Evolutionary conservation across 345 rosid genomes (phyloP).

Genomic region (Rhodomyrtus tomentosa): DNA sequence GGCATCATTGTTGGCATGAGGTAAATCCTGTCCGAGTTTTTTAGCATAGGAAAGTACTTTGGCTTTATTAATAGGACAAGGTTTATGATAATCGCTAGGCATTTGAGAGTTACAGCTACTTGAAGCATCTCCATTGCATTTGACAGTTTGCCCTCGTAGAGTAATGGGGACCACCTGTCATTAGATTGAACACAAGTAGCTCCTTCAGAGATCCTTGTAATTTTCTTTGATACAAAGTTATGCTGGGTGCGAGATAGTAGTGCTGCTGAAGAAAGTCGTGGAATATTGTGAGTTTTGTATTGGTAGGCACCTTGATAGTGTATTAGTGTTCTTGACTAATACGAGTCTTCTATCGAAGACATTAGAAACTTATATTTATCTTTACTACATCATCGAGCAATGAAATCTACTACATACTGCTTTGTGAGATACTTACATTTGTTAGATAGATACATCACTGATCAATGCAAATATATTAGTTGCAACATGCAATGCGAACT

Average conservation of each 20-base stretch:
- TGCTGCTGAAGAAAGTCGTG: not conserved
- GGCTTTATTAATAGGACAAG: not conserved
- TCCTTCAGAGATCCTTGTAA: not conserved
- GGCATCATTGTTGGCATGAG: not conserved
- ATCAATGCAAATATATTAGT: not conserved
- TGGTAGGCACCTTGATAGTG: not conserved
- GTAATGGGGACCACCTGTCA: not conserved
- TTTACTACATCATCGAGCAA: not conserved
- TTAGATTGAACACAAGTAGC: not conserved
- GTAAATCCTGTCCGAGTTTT: not conserved
- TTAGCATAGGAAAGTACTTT: not conserved
- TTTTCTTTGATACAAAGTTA: not conserved
- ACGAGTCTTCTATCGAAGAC: not conserved
- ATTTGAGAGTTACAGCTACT: not conserved
- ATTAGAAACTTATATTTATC: not conserved
- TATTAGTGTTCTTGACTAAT: not conserved
- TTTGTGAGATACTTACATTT: not conserved
- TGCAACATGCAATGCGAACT: not conserved
- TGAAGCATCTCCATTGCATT: not conserved
- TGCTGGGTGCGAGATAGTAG: not conserved
- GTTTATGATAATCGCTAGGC: not conserved
- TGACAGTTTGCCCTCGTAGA: not conserved
- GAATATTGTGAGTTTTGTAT: not conserved
- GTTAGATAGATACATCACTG: not conserved
- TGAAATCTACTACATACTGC: not conserved